A percentile compares a stretch with the other conserved stretches of the same genome.
Evolutionary conservation across 805 yeast species (phyloP).

Genomic region (Suhomyces pyralidae): DNA sequence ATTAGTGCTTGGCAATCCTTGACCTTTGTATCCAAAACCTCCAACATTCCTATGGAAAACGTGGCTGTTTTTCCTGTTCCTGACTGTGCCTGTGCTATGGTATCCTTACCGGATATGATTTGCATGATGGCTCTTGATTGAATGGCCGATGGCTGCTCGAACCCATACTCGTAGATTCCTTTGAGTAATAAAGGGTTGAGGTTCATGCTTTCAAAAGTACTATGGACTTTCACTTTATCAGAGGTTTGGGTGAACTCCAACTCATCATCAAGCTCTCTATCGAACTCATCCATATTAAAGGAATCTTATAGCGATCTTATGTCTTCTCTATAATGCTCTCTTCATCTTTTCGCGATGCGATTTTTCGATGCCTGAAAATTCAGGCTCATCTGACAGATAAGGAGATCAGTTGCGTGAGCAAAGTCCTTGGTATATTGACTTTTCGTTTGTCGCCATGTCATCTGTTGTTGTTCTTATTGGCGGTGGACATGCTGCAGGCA

Average conservation of each 20-base stretch:
- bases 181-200: slow-evolving; percentile 37
- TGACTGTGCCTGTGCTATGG: slow-evolving; percentile 81
- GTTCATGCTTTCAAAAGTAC: slow-evolving; percentile 43
- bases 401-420: not conserved
- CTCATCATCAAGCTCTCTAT: slow-evolving; percentile 56
- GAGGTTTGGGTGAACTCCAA: slow-evolving; percentile 50
- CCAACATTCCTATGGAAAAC: slow-evolving; percentile 70
- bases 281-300: slow-evolving; percentile 47
- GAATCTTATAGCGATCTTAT: not conserved
- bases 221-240: slow-evolving; percentile 54
- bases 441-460: not conserved
- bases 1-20: slow-evolving; percentile 88
- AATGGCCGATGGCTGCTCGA: slow-evolving; percentile 78
- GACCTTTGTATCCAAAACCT: slow-evolving; percentile 67
- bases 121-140: slow-evolving; percentile 80
- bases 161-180: slow-evolving; percentile 76
- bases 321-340: not conserved
- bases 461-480: slow-evolving; percentile 48
- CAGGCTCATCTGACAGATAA: not conserved
- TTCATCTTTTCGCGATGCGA: not conserved
- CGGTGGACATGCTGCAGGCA: slow-evolving; percentile 65
- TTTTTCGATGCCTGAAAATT: not conserved
- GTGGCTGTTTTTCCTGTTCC: slow-evolving; percentile 94
- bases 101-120: slow-evolving; percentile 70
- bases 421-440: not conserved